These are phyloP conservation scores for Penicillium ucsense DNA, from an alignment of 495 filamentous ascomycete species.

Conservation along the genomic window DNA sequence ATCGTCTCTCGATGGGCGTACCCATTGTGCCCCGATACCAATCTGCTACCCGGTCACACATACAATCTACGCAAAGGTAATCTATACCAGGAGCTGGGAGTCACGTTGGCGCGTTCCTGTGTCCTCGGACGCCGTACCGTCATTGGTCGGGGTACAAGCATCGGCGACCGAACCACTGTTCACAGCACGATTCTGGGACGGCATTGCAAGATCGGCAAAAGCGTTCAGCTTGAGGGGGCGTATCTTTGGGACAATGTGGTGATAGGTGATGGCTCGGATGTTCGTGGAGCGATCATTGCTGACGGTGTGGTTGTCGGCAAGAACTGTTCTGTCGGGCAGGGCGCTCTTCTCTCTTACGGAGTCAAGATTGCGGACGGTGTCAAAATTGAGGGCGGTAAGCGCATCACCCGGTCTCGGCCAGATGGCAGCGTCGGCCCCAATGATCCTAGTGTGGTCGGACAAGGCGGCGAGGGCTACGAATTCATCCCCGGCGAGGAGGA, in stretches of 20 bases:
- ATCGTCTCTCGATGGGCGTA: conserved; percentile 84
- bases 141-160: conserved; percentile 63
- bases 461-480: conserved; percentile 36
- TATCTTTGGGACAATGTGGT: conserved; percentile 84
- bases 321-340: conserved; percentile 54
- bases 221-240: conserved; percentile 67
- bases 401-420: conserved; percentile 46
- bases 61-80: conserved; percentile 59
- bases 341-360: conserved; percentile 70
- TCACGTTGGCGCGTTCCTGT: conserved; percentile 63
- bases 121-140: conserved; percentile 55
- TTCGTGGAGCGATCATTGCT: conserved; percentile 69
- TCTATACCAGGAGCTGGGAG: conserved; percentile 61
- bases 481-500: conserved; percentile 44
- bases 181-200: conserved; percentile 69
- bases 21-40: conserved; percentile 85
- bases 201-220: conserved; percentile 73
- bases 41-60: conserved; percentile 63
- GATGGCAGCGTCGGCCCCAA: conserved; percentile 36
- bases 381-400: conserved; percentile 38
- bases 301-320: conserved; percentile 60
- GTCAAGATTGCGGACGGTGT: conserved; percentile 59
- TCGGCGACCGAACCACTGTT: conserved; percentile 63
- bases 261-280: conserved; percentile 61
- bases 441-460: conserved; percentile 40